phyloP scores from a whole-genome alignment of 2,329 filamentous ascomycete species.

The Beauveria brongniartii region DNA sequence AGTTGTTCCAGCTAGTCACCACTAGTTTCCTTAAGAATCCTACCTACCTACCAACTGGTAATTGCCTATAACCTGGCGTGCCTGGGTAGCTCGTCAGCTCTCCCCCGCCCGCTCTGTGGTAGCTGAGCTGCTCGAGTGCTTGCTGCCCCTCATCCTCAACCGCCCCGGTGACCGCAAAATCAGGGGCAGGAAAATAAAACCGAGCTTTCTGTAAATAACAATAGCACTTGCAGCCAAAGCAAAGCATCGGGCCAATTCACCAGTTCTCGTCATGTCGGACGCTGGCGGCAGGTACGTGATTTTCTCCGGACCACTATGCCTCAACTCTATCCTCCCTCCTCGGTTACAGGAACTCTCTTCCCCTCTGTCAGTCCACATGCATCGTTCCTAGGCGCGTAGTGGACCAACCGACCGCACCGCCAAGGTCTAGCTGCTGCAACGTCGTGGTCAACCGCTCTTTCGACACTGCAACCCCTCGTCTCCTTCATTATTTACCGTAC shows the following conservation, averaged over 20 bases:
- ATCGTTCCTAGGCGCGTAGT: neutral
- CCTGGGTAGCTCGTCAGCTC: neutral
- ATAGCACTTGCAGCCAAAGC: neutral
- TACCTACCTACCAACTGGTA: too few species aligned
- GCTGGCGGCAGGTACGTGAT: slow-evolving; percentile 22
- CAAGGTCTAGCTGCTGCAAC: neutral
- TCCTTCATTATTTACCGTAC: neutral
- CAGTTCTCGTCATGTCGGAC: slow-evolving; percentile 22
- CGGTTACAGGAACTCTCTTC: neutral
- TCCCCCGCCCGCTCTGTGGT: neutral
- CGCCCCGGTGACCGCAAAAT: neutral
- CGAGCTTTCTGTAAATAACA: neutral
- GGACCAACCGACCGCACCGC: slow-evolving; percentile 1
- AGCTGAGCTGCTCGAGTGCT: neutral
- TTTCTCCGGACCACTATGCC: neutral
- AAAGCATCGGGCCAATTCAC: neutral
- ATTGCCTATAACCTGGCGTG: too few species aligned
- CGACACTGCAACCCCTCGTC: neutral
- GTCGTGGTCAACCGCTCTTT: neutral
- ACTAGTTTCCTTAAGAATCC: too few species aligned
- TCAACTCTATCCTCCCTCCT: neutral
- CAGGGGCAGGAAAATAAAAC: neutral
- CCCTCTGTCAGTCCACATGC: slow-evolving; percentile 7
- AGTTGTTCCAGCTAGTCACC: too few species aligned
- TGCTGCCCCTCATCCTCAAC: slow-evolving; percentile 4